Evolutionary conservation across 2,329 filamentous ascomycete genomes (phyloP).

Genomic region (Colletotrichum lentis): DNA sequence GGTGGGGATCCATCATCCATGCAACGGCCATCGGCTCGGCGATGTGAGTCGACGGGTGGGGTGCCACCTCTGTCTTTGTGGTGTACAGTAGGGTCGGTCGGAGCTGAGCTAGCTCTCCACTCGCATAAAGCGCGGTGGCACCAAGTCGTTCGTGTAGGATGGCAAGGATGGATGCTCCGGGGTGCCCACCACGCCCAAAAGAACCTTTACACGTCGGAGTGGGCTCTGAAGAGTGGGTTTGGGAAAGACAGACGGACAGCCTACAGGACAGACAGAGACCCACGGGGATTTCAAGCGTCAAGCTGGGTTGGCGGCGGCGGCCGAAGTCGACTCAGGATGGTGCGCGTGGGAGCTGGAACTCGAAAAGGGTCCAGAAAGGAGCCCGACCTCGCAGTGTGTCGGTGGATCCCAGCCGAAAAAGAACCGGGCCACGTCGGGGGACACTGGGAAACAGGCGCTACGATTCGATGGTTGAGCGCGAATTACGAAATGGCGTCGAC

Average conservation of each 20-base stretch:
- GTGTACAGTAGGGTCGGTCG: slow-evolving; percentile 3
- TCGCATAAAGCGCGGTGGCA: slow-evolving; percentile 1
- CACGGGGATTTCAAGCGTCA: slow-evolving; percentile 22
- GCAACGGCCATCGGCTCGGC: slow-evolving; percentile 29
- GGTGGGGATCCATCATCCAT: neutral
- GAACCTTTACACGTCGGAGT: slow-evolving; percentile 10
- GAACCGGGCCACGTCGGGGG: neutral
- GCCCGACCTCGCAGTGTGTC: neutral
- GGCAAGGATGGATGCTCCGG: neutral
- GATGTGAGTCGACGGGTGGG: slow-evolving; percentile 18
- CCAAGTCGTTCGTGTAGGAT: slow-evolving; percentile 21
- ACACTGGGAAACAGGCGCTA: neutral
- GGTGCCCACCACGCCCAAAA: slow-evolving; percentile 18
- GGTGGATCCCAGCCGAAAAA: neutral
- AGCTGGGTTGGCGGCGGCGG: neutral
- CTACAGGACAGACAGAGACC: neutral
- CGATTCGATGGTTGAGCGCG: neutral
- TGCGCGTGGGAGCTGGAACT: neutral
- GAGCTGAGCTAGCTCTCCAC: slow-evolving; percentile 18
- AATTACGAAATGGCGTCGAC: slow-evolving; percentile 21
- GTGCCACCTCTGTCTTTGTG: slow-evolving; percentile 12
- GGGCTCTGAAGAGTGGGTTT: slow-evolving; percentile 3
- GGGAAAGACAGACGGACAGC: neutral
- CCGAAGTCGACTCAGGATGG: slow-evolving; percentile 1
- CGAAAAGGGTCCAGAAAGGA: neutral